Conservation (phyloP, 805 yeast species). For the Sugiyamaella mastotermitis region DNA sequence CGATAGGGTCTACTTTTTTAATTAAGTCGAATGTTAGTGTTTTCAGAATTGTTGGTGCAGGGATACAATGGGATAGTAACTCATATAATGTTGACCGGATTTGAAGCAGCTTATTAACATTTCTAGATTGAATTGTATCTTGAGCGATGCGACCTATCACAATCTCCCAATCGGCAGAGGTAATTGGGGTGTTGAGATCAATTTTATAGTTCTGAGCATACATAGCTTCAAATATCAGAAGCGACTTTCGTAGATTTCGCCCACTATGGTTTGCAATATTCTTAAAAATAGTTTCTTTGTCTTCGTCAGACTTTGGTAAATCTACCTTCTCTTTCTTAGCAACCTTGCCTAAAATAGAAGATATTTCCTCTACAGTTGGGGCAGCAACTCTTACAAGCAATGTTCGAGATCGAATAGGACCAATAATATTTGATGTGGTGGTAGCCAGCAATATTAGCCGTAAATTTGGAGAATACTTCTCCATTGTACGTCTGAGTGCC, state of each 20-base stretch:
- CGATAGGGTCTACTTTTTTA: constrained; percentile 21
- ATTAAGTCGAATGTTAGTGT: constrained; percentile 38
- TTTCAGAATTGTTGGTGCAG: constrained; percentile 74
- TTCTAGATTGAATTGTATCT: constrained; percentile 52
- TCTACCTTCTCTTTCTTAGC: constrained; percentile 49
- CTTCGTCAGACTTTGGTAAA: constrained; percentile 33
- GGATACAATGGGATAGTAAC: constrained; percentile 86
- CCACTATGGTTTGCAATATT: constrained; percentile 51
- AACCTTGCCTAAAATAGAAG: constrained; percentile 47
- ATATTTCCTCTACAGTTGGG: constrained; percentile 59
- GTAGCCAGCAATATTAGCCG: constrained; percentile 81
- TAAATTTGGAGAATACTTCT: constrained; percentile 82
- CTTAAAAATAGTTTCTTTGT: constrained; percentile 38
- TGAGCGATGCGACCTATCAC: constrained; percentile 63
- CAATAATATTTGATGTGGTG: constrained; percentile 84
- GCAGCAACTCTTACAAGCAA: constrained; percentile 81
- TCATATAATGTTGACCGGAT: constrained; percentile 72
- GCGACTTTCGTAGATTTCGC: constrained; percentile 71
- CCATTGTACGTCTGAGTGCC: constrained; percentile 93
- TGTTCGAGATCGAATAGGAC: constrained; percentile 93
- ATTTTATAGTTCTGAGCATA: constrained; percentile 29
- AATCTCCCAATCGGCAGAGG: constrained; percentile 85
- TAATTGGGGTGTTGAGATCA: constrained; percentile 40
- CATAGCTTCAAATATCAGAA: constrained; percentile 78
- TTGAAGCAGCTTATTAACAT: constrained; percentile 44